Conservation (phyloP, 495 filamentous ascomycete genomes). For the Hypoxylon trugodes region DNA sequence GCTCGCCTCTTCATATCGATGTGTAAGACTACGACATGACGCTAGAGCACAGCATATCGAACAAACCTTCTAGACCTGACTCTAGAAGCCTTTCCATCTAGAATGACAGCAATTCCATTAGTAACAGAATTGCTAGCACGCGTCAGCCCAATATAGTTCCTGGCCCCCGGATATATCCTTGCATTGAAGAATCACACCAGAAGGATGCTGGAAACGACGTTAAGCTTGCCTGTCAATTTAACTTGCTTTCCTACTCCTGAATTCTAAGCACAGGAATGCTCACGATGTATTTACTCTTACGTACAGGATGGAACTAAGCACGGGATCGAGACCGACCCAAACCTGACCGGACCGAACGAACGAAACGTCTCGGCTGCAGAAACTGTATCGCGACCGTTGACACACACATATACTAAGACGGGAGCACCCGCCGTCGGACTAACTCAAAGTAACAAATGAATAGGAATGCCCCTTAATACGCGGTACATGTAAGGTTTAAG, state of each 20-base stretch:
- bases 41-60: too few relatives aligned
- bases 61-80: too few relatives aligned
- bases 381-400: too few relatives aligned
- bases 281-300: slow-evolving; percentile 18
- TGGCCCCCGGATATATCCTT: neutral
- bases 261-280: too few relatives aligned
- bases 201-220: neutral
- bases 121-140: neutral
- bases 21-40: too few relatives aligned
- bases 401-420: neutral
- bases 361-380: too few relatives aligned
- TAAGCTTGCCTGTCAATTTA: neutral
- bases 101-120: too few relatives aligned
- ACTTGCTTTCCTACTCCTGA: too few relatives aligned
- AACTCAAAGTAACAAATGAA: too few relatives aligned
- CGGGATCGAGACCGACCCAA: slow-evolving; percentile 5
- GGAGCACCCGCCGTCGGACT: slow-evolving; percentile 19
- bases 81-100: too few relatives aligned
- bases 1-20: too few relatives aligned
- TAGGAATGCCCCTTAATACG: neutral
- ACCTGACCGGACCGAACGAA: slow-evolving; percentile 1
- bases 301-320: slow-evolving; percentile 31
- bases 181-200: neutral
- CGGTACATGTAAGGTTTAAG: neutral
- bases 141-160: slow-evolving; percentile 30